These are phyloP conservation scores for Blastobotrys serpentis DNA, from an alignment of 1,139 yeast species.

Conservation along the genomic window DNA sequence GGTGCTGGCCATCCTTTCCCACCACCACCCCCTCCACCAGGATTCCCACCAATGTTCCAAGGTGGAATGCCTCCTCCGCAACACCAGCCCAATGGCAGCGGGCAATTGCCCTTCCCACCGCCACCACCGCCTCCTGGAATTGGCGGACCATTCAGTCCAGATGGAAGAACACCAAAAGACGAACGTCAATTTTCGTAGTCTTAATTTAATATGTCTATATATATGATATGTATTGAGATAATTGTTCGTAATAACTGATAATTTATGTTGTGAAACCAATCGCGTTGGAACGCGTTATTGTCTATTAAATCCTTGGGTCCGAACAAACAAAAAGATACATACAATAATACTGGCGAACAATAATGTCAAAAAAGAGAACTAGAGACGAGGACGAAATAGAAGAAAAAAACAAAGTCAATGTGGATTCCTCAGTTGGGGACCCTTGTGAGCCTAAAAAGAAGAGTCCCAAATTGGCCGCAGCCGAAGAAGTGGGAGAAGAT, in stretches of 20 bases:
- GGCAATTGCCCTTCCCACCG: constrained; percentile 13
- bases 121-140: constrained; percentile 14
- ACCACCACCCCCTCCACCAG: constrained; percentile 26
- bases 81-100: constrained; percentile 1
- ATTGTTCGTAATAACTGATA: background rate
- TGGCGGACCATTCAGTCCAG: constrained; percentile 6
- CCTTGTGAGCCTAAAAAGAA: constrained; percentile 1
- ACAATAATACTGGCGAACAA: background rate
- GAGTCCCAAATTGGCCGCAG: constrained; percentile 12
- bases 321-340: background rate
- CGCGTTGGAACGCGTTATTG: background rate
- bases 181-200: background rate
- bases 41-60: constrained; percentile 18
- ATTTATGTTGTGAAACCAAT: too few relatives aligned
- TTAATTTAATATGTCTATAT: background rate
- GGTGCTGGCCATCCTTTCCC: constrained; percentile 19
- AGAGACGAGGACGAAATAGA: constrained; percentile 18
- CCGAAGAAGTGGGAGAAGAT: background rate
- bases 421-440: background rate
- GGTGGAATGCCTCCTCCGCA: constrained; percentile 17
- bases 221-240: background rate
- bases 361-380: constrained; percentile 14
- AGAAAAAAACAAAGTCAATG: constrained; percentile 7
- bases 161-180: background rate
- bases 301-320: background rate